Percentiles rank a stretch among this genome's conserved stretches.
phyloP scores from a whole-genome alignment of 2,329 filamentous ascomycete species.

The Orbilia brochopaga region DNA sequence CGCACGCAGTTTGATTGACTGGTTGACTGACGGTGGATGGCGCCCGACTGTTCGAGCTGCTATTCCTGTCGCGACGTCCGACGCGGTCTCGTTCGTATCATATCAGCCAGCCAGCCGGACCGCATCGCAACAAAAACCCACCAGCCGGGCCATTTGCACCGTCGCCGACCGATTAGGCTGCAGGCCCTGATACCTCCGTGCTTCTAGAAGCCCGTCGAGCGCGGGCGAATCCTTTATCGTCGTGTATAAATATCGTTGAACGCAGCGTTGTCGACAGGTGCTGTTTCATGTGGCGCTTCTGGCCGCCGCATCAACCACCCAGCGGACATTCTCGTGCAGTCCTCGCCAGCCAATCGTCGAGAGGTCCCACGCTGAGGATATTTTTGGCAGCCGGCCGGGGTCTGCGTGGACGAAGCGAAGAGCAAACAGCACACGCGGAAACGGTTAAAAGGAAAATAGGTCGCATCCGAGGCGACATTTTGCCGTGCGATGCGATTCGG shows the following conservation, averaged over 20 bases:
- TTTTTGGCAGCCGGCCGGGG: not conserved
- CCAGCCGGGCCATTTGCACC: not conserved
- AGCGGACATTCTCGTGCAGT: no score
- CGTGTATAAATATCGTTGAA: not conserved
- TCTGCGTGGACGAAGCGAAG: not conserved
- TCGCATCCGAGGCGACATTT: not conserved
- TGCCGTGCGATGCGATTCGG: not conserved
- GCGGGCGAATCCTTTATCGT: not conserved
- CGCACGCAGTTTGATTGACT: not conserved
- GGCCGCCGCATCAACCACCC: not conserved
- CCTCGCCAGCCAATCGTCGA: no score
- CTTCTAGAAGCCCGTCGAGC: not conserved
- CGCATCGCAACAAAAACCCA: not conserved
- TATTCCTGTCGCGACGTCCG: not conserved
- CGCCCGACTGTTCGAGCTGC: constrained; percentile 7
- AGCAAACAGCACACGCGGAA: not conserved
- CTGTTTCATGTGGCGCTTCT: constrained; percentile 3
- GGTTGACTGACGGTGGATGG: not conserved
- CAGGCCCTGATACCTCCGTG: no score
- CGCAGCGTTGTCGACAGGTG: constrained; percentile 5
- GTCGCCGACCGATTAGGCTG: no score
- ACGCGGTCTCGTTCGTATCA: not conserved
- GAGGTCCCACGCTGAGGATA: not conserved
- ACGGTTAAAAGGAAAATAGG: not conserved
- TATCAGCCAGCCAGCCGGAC: not conserved